Base-by-base conservation (phyloP, 345 rosid genomes). In the Kernera saxatilis region DNA sequence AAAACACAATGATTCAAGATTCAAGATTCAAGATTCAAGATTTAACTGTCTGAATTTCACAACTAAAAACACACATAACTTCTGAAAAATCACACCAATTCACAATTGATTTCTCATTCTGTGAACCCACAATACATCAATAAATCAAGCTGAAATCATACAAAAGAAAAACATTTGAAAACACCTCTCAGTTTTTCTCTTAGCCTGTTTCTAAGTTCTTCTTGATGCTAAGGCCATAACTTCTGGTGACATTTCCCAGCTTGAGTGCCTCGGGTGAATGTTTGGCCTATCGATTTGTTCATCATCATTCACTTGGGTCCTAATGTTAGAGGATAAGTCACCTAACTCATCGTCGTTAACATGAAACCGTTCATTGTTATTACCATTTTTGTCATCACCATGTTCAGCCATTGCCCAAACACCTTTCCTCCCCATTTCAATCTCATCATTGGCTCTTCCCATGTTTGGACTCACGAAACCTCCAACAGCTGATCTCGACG, bases 401-500 rank as follows among this genome's bases (percentile, higher is more conserved):
- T 83, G 86, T 81, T 84, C 93, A 69, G 77, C 70, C 72, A 88
- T 81, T 15, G 88, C 89, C 98, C 97, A 87, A 5, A 91, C 97
- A 1, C 92, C 88, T 63, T 91, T 93, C 78, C 98, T 86, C 18
- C 97, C 97, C 92, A 86, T 91, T 70, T 93, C 98, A 58, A 89
- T 91, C 76, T 93, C 94, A 59, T 75, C 71, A 74, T 83, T 84
- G 2, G 85, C 84, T 70, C 81, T 89, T 27, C 96, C 96, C 91
- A 91, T 87, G 78, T 85, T 93, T 39, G 96, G 97, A 82, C 97
- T 93, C 93, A 89, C 87, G 64, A 91, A 91, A 66, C 96, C 87
- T 1, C 93, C 87, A 14, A 82, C 88, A 45, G 72, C 77, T 50
- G 85, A 50, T 71, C 92, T 83, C 5, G 85, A 25, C 30, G 91